phyloP scores from a whole-genome alignment of 2,329 filamentous ascomycete genomes.

The Gyromitra esculenta region DNA sequence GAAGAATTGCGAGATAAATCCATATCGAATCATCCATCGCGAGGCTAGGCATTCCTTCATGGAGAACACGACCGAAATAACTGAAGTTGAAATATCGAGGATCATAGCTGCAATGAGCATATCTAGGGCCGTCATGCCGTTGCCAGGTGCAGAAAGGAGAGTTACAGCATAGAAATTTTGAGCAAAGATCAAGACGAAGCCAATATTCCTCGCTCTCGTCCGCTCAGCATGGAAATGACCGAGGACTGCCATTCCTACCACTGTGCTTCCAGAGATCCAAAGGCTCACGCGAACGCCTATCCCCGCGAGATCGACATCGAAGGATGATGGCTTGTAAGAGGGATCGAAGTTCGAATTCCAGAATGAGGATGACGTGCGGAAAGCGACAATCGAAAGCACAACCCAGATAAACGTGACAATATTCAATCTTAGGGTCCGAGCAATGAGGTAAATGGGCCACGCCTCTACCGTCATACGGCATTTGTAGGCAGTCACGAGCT shows the following conservation, averaged over 20 bases:
- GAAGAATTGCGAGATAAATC: conserved; percentile 7
- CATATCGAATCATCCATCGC: neutral
- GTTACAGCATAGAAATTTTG: neutral
- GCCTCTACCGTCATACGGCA: neutral
- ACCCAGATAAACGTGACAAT: neutral
- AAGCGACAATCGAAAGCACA: neutral
- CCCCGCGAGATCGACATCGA: neutral
- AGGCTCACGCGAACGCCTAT: neutral
- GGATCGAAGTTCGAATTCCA: neutral
- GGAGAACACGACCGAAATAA: conserved; percentile 15
- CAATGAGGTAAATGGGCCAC: neutral
- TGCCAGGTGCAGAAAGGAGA: neutral
- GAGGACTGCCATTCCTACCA: neutral
- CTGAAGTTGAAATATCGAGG: neutral
- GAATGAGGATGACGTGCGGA: neutral
- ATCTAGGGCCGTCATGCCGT: neutral
- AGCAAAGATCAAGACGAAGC: neutral
- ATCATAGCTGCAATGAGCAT: conserved; percentile 4
- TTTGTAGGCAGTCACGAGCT: neutral
- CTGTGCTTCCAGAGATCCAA: neutral
- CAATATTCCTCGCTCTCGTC: neutral
- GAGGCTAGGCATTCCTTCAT: conserved; percentile 16
- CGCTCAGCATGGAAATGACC: conserved; percentile 7
- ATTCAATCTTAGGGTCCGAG: neutral
- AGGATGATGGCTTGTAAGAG: neutral